Evolutionary conservation across 805 yeast genomes (phyloP), one percentile per base, ranked within the genome.

Genomic region (Metschnikowia kofuensis): DNA sequence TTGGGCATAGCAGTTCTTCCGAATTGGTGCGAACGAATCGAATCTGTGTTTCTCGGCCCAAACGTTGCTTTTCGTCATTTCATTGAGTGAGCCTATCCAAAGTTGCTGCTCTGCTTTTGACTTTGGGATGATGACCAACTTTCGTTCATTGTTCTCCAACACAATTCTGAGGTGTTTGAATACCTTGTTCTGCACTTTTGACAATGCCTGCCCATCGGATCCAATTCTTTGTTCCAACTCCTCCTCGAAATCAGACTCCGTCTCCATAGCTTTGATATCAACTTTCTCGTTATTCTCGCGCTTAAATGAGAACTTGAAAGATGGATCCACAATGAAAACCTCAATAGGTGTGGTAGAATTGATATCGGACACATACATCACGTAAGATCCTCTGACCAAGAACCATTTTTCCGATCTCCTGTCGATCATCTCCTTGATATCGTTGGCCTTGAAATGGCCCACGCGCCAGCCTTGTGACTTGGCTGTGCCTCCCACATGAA

Each of bases 381-480:
- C 75, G 60, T 89, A 94, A 1, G 96, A 85, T 61, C 84, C 85
- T 49, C 98, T 78, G 2, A 94, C 81, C 48, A 94, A 69, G 53
- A 89, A 83, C 99, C 99, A 94, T 66, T 94, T 94, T 37, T 84
- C 84, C 0, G 95, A 84, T 56, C 95, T 92, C 66, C 99, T 82
- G 54, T 81, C 83, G 44, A 92, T 86, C 96, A 94, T 89, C 35
- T 88, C 90, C 56, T 81, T 79, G 58, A 89, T 71, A 59, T 89
- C 97, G 52, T 82, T 79, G 7, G 88, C 82, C 52, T 80, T 82
- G 66, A 89, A 81, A 62, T 92, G 97, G 3, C 94, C 87, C 6
- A 92, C 97, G 57, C 96, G 76, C 98, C 99, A 94, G 2, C 99
- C 98, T 63, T 89, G 96, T 0, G 90, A 77, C 53, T 82, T 82